Evolutionary conservation across 1,139 yeast species (phyloP).

Genomic region (Sugiyamaella pinicola): DNA sequence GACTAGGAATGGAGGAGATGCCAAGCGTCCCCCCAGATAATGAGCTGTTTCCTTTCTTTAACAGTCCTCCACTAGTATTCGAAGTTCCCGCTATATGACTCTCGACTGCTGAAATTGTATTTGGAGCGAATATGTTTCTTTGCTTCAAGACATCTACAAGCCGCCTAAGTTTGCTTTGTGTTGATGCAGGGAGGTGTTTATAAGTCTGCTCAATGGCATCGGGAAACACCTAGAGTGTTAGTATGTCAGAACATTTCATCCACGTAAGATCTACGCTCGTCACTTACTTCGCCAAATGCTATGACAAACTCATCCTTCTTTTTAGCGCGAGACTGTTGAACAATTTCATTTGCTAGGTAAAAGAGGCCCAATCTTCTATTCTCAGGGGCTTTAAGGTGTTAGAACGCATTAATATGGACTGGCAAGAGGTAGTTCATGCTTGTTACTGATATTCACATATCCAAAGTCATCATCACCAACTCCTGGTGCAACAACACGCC

Average conservation of each 20-base stretch:
- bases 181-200: slow-evolving; percentile 9
- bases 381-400: slow-evolving; percentile 40
- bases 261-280: too few species aligned
- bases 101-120: slow-evolving; percentile 51
- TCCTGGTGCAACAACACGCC: too few species aligned
- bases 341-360: slow-evolving; percentile 80
- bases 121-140: slow-evolving; percentile 55
- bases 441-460: too few species aligned
- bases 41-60: neutral
- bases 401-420: neutral
- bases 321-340: slow-evolving; percentile 75
- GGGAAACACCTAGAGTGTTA: slow-evolving; percentile 18
- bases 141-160: slow-evolving; percentile 77
- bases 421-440: neutral
- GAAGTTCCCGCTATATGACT: slow-evolving; percentile 12
- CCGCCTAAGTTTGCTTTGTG: slow-evolving; percentile 56
- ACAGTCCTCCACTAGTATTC: neutral
- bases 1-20: slow-evolving; percentile 43
- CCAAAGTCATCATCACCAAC: too few species aligned
- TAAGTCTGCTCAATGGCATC: slow-evolving; percentile 14
- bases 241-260: too few species aligned
- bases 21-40: slow-evolving; percentile 34
- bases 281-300: slow-evolving; percentile 56
- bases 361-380: slow-evolving; percentile 59
- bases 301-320: slow-evolving; percentile 59